A percentile compares a stretch with the other conserved stretches of the same genome.
Evolutionary conservation across 257 asterid genomes (phyloP).

Genomic region (Solanum peruvianum): DNA sequence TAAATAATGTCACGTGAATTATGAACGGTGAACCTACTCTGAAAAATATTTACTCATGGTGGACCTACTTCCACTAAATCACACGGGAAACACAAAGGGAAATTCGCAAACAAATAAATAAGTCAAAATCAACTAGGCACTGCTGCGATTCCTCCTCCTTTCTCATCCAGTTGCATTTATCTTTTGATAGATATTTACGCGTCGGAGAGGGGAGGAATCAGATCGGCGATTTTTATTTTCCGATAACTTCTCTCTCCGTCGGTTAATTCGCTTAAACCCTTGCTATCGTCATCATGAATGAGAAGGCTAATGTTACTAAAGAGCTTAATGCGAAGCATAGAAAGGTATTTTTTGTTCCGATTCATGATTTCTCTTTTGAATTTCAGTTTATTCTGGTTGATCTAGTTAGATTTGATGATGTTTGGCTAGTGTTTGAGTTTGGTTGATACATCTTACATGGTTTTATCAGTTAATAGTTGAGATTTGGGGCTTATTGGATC

Average conservation of each 20-base stretch:
- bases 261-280: not conserved
- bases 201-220: constrained; percentile 10
- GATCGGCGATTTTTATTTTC: constrained; percentile 8
- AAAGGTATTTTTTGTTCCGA: constrained; percentile 38
- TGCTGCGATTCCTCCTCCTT: not conserved
- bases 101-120: not conserved
- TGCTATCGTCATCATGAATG: constrained; percentile 49
- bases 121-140: not conserved
- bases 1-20: too few species aligned
- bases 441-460: not conserved
- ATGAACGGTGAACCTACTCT: not conserved
- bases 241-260: constrained; percentile 4
- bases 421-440: not conserved
- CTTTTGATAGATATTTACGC: not conserved
- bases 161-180: constrained; percentile 7
- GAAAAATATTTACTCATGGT: not conserved
- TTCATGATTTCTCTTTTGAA: not conserved
- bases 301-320: constrained; percentile 88
- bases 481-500: not conserved
- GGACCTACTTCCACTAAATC: not conserved
- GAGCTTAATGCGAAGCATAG: constrained; percentile 95
- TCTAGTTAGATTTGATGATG: not conserved
- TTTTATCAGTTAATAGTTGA: not conserved
- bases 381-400: not conserved
- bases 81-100: not conserved